Evolutionary conservation across 192 early-diverging fungal genomes (phyloP), one percentile per base, ranked within the genome.

Genomic region (Backusella macrospora): DNA sequence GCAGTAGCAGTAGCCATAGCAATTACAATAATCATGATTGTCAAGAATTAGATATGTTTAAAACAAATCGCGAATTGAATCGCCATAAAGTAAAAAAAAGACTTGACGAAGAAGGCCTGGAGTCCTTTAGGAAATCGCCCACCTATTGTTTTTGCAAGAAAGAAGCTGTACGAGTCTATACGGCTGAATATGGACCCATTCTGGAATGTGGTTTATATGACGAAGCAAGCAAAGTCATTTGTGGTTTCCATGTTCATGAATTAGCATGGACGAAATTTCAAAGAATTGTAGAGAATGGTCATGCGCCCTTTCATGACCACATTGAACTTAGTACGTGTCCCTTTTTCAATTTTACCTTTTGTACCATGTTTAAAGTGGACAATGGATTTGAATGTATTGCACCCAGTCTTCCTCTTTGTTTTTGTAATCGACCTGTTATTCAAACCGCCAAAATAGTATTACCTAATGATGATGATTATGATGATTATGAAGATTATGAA

Each of bases 191-290:
- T 37, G 45, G 63, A 3, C 23, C 18, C 6, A 29, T 21, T 5
- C 9, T 65, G 14, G 63, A 23, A 43, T 49, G 63, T 5, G 52
- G 52, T 26, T 23, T 12, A 12, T 59, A 3, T 40, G 12, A 42
- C 18, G 34, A 7, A 23, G 14, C 40, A 15, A 40, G 29, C 12
- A 37, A 43, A 8, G 48, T 48, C 13, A 65, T 65, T 6, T 73
- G 72, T 7, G 72, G 72, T 5, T 73, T 73, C 21, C 72, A 73
- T 21, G 72, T 73, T 10, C 72, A 73, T 26, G 64, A 73, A 26
- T 21, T 37, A 2, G 37, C 44, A 7, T 73, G 72, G 72, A 37
- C 65, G 0, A 44, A 73, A 26, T 48, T 73, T 6, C 37, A 23
- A 26, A 7, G 52, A 8, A 45, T 65, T 0, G 7, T 48, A 26